Evolutionary conservation across 2,329 filamentous ascomycete species (phyloP), one percentile per base, ranked within the genome.

Genomic region (Endocalyx cinctus): DNA sequence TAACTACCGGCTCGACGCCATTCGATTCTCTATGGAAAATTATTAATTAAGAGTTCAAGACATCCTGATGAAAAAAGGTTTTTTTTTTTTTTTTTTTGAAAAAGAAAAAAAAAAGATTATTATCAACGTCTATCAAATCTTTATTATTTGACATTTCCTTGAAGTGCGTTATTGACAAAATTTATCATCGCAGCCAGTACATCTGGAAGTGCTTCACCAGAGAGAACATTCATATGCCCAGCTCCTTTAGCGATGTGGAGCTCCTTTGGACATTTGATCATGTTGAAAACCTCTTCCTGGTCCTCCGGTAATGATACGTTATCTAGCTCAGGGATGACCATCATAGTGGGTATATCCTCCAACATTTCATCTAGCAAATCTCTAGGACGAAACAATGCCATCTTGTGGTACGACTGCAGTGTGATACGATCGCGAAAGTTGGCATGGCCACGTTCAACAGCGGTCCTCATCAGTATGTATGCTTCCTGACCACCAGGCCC

Each of bases 281-380:
- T 40, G 2, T 41, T 35, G 15, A 34, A 42, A 10, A 71, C 31
- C 3, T 10, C 27, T 15, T 25, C 27, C 31, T 47, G 46, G 6
- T 39, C 31, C 2, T 10, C 30, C 0, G 43, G 37, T 0, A 35
- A 37, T 10, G 49, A 55, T 6, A 57, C 52, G 8, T 31, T n/a
- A 17, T 60, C 55, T 3, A 50, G 14, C 32, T 56, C 51, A 0
- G 51, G 49, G 1, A 48, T 46, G 2, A 59, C 33, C 33, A 59
- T 42, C 45, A 59, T 33, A 7, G 46, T 42, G 0, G 53, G 53
- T 1, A 39, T 43, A 5, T 27, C 25, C 13, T 44, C 37, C 1
- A 44, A 31, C 8, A 50, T 37, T 2, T 35, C 12, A 12, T 34
- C 27, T 2, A 57, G 6, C 1, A 42, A 27, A 13, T 42, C 37